Conservation (phyloP, 805 yeast genomes). For the Candida takata region DNA sequence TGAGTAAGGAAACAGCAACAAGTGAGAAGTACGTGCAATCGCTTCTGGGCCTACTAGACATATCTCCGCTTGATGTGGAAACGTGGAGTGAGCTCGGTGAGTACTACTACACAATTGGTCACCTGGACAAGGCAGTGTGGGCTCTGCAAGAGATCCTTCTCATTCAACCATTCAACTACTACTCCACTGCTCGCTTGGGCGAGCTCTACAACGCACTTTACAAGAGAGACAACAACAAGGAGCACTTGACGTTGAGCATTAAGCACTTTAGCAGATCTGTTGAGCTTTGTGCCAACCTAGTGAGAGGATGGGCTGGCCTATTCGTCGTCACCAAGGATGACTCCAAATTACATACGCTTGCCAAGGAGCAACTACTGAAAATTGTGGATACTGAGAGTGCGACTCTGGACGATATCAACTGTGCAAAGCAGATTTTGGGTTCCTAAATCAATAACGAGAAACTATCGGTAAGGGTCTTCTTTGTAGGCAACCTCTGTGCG, state of each 20-base stretch:
- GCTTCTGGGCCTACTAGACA: conserved; percentile 48
- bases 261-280: conserved; percentile 61
- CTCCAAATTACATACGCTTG: conserved; percentile 8
- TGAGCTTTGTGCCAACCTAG: conserved; percentile 65
- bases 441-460: neutral
- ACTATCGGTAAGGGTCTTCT: conserved; percentile 16
- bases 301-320: conserved; percentile 72
- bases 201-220: conserved; percentile 30
- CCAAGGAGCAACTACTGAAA: conserved; percentile 9
- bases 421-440: conserved; percentile 11
- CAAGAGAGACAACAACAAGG: conserved; percentile 2
- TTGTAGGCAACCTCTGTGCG: conserved; percentile 47
- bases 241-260: conserved; percentile 15
- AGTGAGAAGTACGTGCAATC: conserved; percentile 41
- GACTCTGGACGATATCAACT: conserved; percentile 11
- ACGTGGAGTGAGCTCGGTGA: conserved; percentile 75
- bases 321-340: conserved; percentile 29
- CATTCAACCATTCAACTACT: conserved; percentile 62
- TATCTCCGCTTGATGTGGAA: conserved; percentile 68
- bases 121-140: conserved; percentile 59
- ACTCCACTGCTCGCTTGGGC: conserved; percentile 58
- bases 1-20: conserved; percentile 9
- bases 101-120: conserved; percentile 52
- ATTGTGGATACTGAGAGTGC: conserved; percentile 14
- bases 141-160: conserved; percentile 66